These are phyloP conservation scores for Penicillium sp. DNA, from an alignment of 2,329 filamentous ascomycete species.

Conservation along the genomic window DNA sequence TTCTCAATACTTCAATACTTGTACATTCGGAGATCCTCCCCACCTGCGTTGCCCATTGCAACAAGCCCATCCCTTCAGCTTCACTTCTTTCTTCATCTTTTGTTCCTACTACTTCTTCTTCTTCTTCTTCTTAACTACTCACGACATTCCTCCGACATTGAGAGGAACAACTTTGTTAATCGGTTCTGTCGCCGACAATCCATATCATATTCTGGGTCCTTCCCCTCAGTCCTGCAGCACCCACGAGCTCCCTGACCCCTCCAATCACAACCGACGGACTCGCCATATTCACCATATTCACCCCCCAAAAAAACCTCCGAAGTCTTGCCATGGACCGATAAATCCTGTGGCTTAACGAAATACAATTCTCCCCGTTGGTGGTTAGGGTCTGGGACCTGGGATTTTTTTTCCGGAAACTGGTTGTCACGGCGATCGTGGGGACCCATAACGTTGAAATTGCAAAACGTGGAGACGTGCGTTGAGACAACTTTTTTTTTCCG, in stretches of 20 bases:
- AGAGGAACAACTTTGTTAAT: constrained; percentile 6
- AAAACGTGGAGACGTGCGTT: constrained; percentile 10
- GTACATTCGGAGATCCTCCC: constrained; percentile 34
- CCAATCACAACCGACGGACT: constrained; percentile 13
- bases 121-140: constrained; percentile 21
- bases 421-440: constrained; percentile 14
- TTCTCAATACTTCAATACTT: constrained; percentile 8
- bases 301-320: not conserved
- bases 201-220: constrained; percentile 1
- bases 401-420: constrained; percentile 5
- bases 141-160: constrained; percentile 22
- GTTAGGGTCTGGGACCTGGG: constrained; percentile 17
- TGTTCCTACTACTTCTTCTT: constrained; percentile 21
- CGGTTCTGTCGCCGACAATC: not conserved
- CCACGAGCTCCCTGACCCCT: constrained; percentile 25
- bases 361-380: constrained; percentile 19
- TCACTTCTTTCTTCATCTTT: constrained; percentile 35
- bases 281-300: not conserved
- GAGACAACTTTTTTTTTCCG: constrained; percentile 3
- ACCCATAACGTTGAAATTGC: constrained; percentile 14
- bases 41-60: constrained; percentile 44
- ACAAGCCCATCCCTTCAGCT: constrained; percentile 42
- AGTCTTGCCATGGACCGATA: constrained; percentile 32
- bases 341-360: constrained; percentile 15
- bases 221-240: constrained; percentile 11